A percentile compares a stretch with the other conserved stretches of the same genome.
These are phyloP conservation scores for Bipolaris zeicola DNA, from an alignment of 2,329 filamentous ascomycete genomes.

Conservation along the genomic window DNA sequence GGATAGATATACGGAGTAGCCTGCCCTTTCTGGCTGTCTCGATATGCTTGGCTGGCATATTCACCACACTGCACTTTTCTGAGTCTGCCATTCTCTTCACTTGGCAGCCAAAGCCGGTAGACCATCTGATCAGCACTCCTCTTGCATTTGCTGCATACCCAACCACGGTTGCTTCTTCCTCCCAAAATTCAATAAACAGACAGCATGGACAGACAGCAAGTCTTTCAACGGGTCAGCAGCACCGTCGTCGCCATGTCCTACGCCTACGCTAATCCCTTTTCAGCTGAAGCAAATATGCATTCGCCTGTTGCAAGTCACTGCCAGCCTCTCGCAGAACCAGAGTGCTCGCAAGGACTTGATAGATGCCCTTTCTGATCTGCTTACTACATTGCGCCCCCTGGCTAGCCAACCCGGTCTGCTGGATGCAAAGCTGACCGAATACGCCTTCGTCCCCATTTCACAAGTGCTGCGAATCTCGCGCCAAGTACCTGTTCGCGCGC, in stretches of 20 bases:
- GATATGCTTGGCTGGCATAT: background rate
- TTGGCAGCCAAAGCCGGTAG: background rate
- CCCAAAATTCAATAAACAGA: background rate
- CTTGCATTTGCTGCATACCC: background rate
- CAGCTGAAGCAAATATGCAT: constrained; percentile 65
- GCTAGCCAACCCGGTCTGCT: constrained; percentile 53
- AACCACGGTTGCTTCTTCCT: background rate
- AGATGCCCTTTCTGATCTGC: constrained; percentile 54
- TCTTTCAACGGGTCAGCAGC: constrained; percentile 47
- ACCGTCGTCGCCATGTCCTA: background rate
- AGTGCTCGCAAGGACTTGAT: constrained; percentile 55
- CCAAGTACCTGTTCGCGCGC: constrained; percentile 69
- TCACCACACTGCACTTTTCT: background rate
- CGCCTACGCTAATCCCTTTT: constrained; percentile 6
- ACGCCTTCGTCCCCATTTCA: constrained; percentile 90
- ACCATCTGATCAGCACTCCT: background rate
- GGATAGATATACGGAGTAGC: too few relatives aligned
- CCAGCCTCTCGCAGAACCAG: constrained; percentile 57
- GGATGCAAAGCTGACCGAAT: constrained; percentile 86
- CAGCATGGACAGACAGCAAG: constrained; percentile 46
- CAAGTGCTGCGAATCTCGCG: constrained; percentile 81
- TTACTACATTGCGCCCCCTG: constrained; percentile 48
- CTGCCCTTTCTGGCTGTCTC: background rate
- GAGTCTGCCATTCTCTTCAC: background rate
- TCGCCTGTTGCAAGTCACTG: constrained; percentile 60